Base-by-base conservation (phyloP, 2,329 filamentous ascomycete genomes). In the Botryosphaeria dothidea region DNA sequence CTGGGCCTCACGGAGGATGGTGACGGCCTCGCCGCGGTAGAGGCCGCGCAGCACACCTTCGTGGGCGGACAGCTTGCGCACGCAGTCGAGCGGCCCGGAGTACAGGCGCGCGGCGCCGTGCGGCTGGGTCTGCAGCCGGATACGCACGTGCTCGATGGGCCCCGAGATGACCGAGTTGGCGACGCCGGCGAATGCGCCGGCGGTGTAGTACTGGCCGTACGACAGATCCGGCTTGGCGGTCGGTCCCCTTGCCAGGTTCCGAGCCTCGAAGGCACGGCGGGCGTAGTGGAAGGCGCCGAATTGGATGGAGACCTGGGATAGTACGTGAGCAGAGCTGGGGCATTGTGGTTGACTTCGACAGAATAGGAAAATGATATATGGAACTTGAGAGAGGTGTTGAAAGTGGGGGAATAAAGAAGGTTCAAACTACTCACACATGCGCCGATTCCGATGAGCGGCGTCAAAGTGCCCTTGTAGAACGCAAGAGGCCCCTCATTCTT, bases 391-490 rank as follows among this genome's bases (percentile, higher is more conserved):
- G n/a, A 19, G 23, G 17, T 2, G 15, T 8, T 25, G 17, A 41
- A 34, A 23, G 6, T 57, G 21, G 45, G 63, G 17, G 45, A 48
- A 48, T 3, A 3, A 27, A 62, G 25, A 41, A 25, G 25, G 31
- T 43, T 5, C 38, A 31, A 17, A 29, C 62, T 5, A 69, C 80
- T 74, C 76, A 95, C 93, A 78, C 95, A 99, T 71, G 95, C 95
- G 71, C 95, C 95, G 75, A 99, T 98, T 70, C 95, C 95, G 65
- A 99, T 87, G 64, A 99, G 85, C 0, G 95, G 95, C 4, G 95
- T 98, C 65, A 99, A 84, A 0, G 95, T 98, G 73, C 95, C 95
- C 70, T 99, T 99, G 87, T 99, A 99, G 83, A 99, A 99, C 65
- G 95, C 95, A 13, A 91, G 81, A 2, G 93, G 85, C 1, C 95